phyloP scores from a whole-genome alignment of 495 filamentous ascomycete species.

The Neurospora sp. region DNA sequence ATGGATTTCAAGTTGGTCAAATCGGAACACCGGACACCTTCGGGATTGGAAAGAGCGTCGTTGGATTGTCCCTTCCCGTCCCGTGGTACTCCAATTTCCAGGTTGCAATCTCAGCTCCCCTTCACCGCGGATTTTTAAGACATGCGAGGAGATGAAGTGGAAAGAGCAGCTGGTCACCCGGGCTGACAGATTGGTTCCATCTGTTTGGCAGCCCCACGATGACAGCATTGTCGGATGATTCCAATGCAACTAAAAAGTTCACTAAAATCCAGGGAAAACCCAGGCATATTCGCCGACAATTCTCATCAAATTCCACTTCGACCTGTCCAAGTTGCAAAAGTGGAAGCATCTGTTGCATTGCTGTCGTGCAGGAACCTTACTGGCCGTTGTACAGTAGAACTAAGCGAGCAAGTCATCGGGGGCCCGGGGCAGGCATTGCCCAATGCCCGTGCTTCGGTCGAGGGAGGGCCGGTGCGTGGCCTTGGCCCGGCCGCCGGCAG shows the following conservation, averaged over 20 bases:
- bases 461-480: neutral
- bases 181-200: neutral
- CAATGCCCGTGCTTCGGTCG: neutral
- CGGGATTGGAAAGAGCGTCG: neutral
- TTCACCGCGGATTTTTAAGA: neutral
- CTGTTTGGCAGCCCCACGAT: neutral
- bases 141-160: neutral
- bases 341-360: neutral
- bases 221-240: neutral
- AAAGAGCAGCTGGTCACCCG: neutral
- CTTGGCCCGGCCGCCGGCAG: neutral
- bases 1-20: neutral
- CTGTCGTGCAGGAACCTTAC: neutral
- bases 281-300: neutral
- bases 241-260: neutral
- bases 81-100: neutral
- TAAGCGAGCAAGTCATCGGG: neutral
- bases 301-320: neutral
- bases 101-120: neutral
- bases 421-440: neutral
- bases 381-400: neutral
- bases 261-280: neutral
- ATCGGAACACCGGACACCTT: neutral
- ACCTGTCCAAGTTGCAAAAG: neutral
- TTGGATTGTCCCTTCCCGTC: neutral